Evolutionary conservation across 129 eudicot genomes (phyloP).

Genomic region (Apium graveolens): DNA sequence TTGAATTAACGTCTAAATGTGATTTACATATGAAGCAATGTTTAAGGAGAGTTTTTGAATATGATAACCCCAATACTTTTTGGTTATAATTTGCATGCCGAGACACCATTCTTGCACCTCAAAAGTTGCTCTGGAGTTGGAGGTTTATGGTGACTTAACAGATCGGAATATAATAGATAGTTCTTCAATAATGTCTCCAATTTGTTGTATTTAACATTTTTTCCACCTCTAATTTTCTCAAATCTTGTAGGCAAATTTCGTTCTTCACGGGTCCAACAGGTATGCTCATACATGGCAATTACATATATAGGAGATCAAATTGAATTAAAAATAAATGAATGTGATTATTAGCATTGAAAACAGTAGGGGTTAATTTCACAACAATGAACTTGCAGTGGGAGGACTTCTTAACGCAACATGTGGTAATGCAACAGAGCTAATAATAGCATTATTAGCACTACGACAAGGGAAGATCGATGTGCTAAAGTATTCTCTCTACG

Average conservation of each 20-base stretch:
- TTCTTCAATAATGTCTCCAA: too few relatives aligned
- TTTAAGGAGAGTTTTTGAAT: too few relatives aligned
- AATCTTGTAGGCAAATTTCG: constrained; percentile 55
- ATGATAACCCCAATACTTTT: too few relatives aligned
- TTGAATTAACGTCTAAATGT: too few relatives aligned
- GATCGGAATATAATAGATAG: too few relatives aligned
- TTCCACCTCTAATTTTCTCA: background rate
- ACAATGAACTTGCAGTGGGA: constrained; percentile 49
- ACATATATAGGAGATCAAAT: background rate
- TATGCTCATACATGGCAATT: background rate
- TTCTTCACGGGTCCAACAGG: constrained; percentile 95
- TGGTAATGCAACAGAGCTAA: constrained; percentile 93
- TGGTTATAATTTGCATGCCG: too few relatives aligned
- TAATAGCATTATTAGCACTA: constrained; percentile 76
- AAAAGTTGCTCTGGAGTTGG: too few relatives aligned
- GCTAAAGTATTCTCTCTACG: constrained; percentile 73
- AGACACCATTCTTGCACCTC: too few relatives aligned
- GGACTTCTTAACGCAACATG: constrained; percentile 96
- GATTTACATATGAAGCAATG: too few relatives aligned
- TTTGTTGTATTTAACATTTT: background rate
- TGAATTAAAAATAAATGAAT: background rate
- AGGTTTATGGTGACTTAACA: background rate
- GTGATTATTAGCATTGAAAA: background rate
- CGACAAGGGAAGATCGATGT: constrained; percentile 54
- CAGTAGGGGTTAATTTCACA: background rate